phyloP scores from a whole-genome alignment of 192 early-diverging fungal genomes.

The Oehlia diaphana region DNA sequence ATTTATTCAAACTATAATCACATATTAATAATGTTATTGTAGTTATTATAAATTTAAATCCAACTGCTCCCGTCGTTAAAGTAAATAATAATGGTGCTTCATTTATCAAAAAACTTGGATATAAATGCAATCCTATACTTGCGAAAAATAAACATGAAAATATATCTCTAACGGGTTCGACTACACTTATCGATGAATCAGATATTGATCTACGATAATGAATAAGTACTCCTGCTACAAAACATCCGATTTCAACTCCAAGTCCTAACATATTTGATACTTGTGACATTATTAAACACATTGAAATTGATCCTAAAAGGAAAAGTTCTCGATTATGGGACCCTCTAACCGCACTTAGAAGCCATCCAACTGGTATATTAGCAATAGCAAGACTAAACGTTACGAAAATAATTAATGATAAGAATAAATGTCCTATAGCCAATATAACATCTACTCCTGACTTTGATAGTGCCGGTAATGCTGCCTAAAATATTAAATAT shows the following conservation, averaged over 20 bases:
- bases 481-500: slow-evolving; percentile 31
- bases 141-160: slow-evolving; percentile 63
- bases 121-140: slow-evolving; percentile 58
- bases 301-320: slow-evolving; percentile 45
- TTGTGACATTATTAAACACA: slow-evolving; percentile 47
- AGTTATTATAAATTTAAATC: slow-evolving; percentile 49
- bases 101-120: slow-evolving; percentile 54
- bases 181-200: slow-evolving; percentile 37
- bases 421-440: slow-evolving; percentile 33
- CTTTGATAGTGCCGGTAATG: slow-evolving; percentile 41
- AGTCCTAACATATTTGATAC: slow-evolving; percentile 47
- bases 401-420: slow-evolving; percentile 45
- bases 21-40: slow-evolving; percentile 44
- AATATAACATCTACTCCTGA: slow-evolving; percentile 42
- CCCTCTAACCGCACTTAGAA: slow-evolving; percentile 23
- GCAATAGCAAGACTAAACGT: slow-evolving; percentile 35
- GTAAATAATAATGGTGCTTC: slow-evolving; percentile 49
- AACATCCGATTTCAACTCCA: slow-evolving; percentile 57
- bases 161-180: slow-evolving; percentile 53
- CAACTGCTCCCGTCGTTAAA: slow-evolving; percentile 44
- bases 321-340: slow-evolving; percentile 42
- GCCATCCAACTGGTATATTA: slow-evolving; percentile 10
- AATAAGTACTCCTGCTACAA: slow-evolving; percentile 59
- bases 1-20: slow-evolving; percentile 35
- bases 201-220: slow-evolving; percentile 42